Evolutionary conservation across 2,329 filamentous ascomycete species (phyloP).

Genomic region (Stagonosporopsis chrysanthemi): DNA sequence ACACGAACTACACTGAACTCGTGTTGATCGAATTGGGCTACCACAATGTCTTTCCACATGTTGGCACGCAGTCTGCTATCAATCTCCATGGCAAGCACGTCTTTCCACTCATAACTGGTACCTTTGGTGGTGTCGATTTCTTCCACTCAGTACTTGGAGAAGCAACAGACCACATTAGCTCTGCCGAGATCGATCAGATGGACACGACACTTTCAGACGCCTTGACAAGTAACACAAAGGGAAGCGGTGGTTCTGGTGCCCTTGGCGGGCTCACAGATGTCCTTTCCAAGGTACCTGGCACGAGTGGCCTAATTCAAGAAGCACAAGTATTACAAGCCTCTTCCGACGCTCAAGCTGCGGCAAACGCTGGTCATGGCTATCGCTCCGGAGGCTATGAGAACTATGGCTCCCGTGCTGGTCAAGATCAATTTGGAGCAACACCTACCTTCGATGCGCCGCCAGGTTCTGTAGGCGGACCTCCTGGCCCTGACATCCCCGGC

Average conservation of each 20-base stretch:
- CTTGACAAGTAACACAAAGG: slow-evolving; percentile 38
- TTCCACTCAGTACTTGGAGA: slow-evolving; percentile 60
- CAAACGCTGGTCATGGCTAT: slow-evolving; percentile 53
- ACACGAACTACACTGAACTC: slow-evolving; percentile 64
- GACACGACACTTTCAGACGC: slow-evolving; percentile 55
- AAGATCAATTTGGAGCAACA: slow-evolving; percentile 51
- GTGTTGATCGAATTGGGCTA: slow-evolving; percentile 61
- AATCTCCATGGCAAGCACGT: slow-evolving; percentile 57
- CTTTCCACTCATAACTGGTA: slow-evolving; percentile 62
- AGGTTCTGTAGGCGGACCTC: slow-evolving; percentile 54
- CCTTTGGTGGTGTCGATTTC: slow-evolving; percentile 62
- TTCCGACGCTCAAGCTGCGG: slow-evolving; percentile 57
- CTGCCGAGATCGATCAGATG: slow-evolving; percentile 58
- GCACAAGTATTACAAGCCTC: slow-evolving; percentile 55
- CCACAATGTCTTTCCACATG: slow-evolving; percentile 60
- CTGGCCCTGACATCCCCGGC: slow-evolving; percentile 68
- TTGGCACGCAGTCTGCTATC: slow-evolving; percentile 56
- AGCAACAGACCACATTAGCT: slow-evolving; percentile 58
- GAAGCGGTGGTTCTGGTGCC: slow-evolving; percentile 42
- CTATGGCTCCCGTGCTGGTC: slow-evolving; percentile 48
- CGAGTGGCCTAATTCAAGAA: slow-evolving; percentile 56
- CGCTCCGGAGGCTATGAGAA: slow-evolving; percentile 51
- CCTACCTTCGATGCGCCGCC: slow-evolving; percentile 53
- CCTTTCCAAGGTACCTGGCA: slow-evolving; percentile 75
- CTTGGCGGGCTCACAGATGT: slow-evolving; percentile 68